Percentiles rank a stretch among this genome's conserved stretches.
Conservation (phyloP, 2,329 filamentous ascomycete genomes). For the Penicillium paneum region DNA sequence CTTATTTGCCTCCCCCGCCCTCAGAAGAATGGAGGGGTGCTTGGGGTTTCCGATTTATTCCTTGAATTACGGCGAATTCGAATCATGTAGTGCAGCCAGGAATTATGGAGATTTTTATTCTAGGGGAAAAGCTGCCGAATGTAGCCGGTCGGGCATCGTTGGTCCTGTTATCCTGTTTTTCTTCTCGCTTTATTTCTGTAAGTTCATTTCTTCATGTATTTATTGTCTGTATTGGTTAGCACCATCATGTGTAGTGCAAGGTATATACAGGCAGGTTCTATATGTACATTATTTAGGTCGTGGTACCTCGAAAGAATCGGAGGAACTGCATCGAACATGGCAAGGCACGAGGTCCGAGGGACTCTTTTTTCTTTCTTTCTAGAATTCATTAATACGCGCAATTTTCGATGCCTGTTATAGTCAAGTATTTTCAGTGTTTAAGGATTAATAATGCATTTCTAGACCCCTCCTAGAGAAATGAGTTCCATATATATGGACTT, state of each 20-base stretch:
- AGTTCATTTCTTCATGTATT: neutral
- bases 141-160: slow-evolving; percentile 9
- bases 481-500: neutral
- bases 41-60: neutral
- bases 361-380: neutral
- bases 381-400: neutral
- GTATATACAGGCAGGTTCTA: neutral
- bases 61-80: neutral
- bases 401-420: neutral
- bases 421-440: neutral
- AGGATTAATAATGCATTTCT: neutral
- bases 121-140: slow-evolving; percentile 2
- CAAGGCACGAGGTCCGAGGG: slow-evolving; percentile 2
- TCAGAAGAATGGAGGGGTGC: neutral
- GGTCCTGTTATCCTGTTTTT: neutral
- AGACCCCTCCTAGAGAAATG: neutral
- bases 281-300: neutral
- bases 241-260: neutral
- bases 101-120: neutral
- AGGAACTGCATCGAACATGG: neutral
- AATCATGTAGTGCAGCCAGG: neutral
- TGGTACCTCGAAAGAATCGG: neutral
- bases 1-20: slow-evolving; percentile 6
- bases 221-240: too few species aligned
- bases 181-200: neutral